Evolutionary conservation across 2,329 filamentous ascomycete species (phyloP), one percentile per base, ranked within the genome.

Genomic region (Nemania diffusa): DNA sequence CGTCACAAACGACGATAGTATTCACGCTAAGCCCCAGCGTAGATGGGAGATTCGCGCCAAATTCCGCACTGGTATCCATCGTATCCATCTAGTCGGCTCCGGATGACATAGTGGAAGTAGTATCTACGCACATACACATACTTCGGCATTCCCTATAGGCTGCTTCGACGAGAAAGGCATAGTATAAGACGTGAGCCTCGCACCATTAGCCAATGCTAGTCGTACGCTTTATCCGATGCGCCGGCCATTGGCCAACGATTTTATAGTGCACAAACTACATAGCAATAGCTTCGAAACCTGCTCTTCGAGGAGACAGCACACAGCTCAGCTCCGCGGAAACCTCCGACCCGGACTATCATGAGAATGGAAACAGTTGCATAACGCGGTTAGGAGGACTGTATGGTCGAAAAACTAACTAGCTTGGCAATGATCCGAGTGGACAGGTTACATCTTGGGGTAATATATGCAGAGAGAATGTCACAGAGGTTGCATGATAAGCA

Each of bases 51-150:
- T 32, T 44, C n/a, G 56, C 44, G 20, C 44, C 34, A 3, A 52
- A 57, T 65, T 51, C 51, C 46, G 34, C 44, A n/a, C 24, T 24
- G 24, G 29, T 29, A 42, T 55, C 27, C 53, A 42, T 44, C 37
- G 37, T 40, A 40, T 40, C 44, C n/a, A n/a, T 57, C 17, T 11
- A 26, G 46, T 17, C 42, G 29, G 27, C 26, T 50, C 42, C 24
- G 24, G 40, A 59, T 11, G 42, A 48, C 37, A n/a, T 29, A 46
- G 24, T 40, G 17, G 42, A 46, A 20, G 42, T n/a, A 50, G 29
- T 26, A 57, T 40, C 34, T 29, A n/a, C 29, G n/a, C n/a, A n/a
- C n/a, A n/a, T n/a, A n/a, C n/a, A n/a, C n/a, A n/a, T n/a, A 32
- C 40, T 56, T 44, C 50, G 29, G 51, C 24, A 48, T 50, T 29